A percentile compares a stretch with the other conserved stretches of the same genome.
Conservation (phyloP, 1,284 basidiomycete species). For the Vanrija sp. region DNA sequence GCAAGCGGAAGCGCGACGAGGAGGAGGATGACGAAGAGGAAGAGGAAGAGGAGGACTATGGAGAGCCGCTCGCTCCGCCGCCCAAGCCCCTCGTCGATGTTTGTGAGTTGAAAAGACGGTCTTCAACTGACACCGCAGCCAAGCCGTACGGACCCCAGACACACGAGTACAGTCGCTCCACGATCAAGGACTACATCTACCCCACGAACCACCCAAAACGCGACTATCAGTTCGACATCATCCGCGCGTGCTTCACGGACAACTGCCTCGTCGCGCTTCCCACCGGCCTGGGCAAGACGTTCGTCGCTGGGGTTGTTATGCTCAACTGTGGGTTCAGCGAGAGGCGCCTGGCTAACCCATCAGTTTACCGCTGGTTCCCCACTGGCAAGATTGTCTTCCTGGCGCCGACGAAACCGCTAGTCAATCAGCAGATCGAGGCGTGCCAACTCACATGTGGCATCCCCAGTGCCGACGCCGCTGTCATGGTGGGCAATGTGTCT, state of each 20-base stretch:
- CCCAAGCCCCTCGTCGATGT: slow-evolving; percentile 64
- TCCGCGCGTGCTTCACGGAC: slow-evolving; percentile 78
- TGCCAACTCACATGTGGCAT: slow-evolving; percentile 94
- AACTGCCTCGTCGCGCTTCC: slow-evolving; percentile 94
- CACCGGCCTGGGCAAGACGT: slow-evolving; percentile 96
- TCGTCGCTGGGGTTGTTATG: slow-evolving; percentile 96
- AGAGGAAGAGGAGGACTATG: slow-evolving; percentile 50
- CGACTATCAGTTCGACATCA: slow-evolving; percentile 94
- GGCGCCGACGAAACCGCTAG: slow-evolving; percentile 92
- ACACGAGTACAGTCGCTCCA: slow-evolving; percentile 74
- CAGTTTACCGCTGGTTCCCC: slow-evolving; percentile 90
- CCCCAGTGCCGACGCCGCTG: slow-evolving; percentile 76
- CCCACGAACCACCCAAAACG: slow-evolving; percentile 84
- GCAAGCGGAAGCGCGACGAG: slow-evolving; percentile 38
- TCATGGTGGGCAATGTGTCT: slow-evolving; percentile 70
- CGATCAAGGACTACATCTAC: slow-evolving; percentile 83
- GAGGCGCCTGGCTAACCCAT: neutral
- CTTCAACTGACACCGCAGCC: slow-evolving; percentile 12
- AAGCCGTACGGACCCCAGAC: slow-evolving; percentile 57
- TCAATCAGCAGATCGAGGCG: slow-evolving; percentile 89
- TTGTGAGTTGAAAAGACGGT: slow-evolving; percentile 26
- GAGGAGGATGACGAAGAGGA: slow-evolving; percentile 52
- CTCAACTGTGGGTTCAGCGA: slow-evolving; percentile 65
- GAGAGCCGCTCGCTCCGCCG: slow-evolving; percentile 72
- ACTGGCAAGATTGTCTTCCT: slow-evolving; percentile 91